Conservation (phyloP, 148 eudicot genomes). For the Chenopodium formosanum region DNA sequence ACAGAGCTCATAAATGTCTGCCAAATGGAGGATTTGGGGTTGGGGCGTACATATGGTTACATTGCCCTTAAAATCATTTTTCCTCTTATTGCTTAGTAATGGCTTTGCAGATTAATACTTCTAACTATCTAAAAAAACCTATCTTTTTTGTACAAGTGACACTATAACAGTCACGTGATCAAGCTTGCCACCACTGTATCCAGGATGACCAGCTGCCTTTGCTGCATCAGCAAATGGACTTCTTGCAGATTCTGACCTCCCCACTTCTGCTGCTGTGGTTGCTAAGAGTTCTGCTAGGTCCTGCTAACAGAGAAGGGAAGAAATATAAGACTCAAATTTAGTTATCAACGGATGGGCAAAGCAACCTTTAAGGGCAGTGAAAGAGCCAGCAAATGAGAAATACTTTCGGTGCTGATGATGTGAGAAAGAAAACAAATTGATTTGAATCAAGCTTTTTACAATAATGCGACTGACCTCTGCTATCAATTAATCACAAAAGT, state of each 20-base stretch:
- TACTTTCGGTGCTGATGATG: background rate
- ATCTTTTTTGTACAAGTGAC: constrained; percentile 44
- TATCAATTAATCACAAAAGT: background rate
- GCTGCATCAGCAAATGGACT: constrained; percentile 83
- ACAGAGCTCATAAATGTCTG: background rate
- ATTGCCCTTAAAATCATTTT: background rate
- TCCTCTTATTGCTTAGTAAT: background rate
- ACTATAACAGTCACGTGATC: constrained; percentile 71
- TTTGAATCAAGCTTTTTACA: too few relatives aligned
- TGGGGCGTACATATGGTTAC: background rate
- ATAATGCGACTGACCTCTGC: background rate
- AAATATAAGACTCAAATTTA: background rate
- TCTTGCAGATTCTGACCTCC: constrained; percentile 46
- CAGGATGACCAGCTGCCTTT: constrained; percentile 66
- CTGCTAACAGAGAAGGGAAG: constrained; percentile 31
- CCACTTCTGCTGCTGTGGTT: constrained; percentile 61
- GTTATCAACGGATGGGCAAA: background rate
- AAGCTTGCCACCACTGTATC: constrained; percentile 61
- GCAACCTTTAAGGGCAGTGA: background rate
- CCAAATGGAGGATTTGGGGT: background rate
- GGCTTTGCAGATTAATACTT: background rate
- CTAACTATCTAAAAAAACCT: background rate
- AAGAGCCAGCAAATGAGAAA: background rate
- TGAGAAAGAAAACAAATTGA: background rate
- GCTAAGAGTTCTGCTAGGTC: constrained; percentile 67